These are phyloP conservation scores for Emergomyces orientalis DNA, from an alignment of 2,329 filamentous ascomycete species.

Conservation along the genomic window DNA sequence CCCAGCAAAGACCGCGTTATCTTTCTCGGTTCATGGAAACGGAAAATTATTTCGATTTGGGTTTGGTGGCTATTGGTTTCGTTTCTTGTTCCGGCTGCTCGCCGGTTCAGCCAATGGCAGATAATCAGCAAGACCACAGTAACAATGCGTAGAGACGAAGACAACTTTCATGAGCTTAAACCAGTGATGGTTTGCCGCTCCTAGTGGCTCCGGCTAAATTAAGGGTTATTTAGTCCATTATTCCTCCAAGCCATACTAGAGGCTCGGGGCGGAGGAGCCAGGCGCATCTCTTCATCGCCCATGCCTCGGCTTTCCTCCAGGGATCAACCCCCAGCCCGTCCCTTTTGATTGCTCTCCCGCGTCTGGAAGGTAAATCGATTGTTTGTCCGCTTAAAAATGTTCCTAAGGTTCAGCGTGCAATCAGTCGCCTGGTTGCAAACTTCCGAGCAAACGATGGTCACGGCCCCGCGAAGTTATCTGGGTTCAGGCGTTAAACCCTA, in stretches of 20 bases:
- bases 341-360: slow-evolving; percentile 1
- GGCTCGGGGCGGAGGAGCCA: neutral
- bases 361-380: neutral
- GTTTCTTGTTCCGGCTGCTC: neutral
- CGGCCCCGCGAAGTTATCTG: neutral
- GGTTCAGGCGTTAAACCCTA: neutral
- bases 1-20: neutral
- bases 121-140: neutral
- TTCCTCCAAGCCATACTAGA: neutral
- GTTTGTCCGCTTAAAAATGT: neutral
- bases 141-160: neutral
- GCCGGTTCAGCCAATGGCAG: neutral
- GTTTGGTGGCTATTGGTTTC: neutral
- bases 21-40: neutral
- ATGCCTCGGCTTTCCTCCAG: neutral
- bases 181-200: slow-evolving; percentile 2
- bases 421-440: neutral
- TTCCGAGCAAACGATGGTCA: slow-evolving; percentile 1
- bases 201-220: slow-evolving; percentile 2
- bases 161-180: slow-evolving; percentile 4
- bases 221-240: neutral
- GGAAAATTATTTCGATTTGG: neutral
- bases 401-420: neutral
- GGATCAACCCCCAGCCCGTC: neutral
- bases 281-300: neutral